These are phyloP conservation scores for Phytopythium sindhum DNA, from an alignment of 352 stramenopile genomes.

Conservation along the genomic window DNA sequence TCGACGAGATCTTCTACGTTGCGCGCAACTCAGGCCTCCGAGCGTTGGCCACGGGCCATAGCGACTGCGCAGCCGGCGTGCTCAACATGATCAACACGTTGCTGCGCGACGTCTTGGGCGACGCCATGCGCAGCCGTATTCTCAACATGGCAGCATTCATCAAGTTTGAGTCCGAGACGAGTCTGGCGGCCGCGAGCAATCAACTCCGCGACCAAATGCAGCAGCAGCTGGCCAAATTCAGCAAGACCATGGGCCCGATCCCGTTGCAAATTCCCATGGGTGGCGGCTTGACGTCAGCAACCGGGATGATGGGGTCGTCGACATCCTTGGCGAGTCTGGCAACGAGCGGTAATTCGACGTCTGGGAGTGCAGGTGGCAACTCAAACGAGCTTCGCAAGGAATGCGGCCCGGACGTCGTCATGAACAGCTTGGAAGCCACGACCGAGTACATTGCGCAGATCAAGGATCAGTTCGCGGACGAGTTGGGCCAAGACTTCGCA, in stretches of 20 bases:
- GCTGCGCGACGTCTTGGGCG: constrained; percentile 68
- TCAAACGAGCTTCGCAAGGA: constrained; percentile 49
- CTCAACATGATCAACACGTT: constrained; percentile 87
- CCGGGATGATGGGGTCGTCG: background rate
- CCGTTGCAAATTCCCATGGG: constrained; percentile 13
- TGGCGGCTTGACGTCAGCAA: constrained; percentile 13
- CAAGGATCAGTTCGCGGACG: constrained; percentile 68
- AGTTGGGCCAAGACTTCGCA: constrained; percentile 67
- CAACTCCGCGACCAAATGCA: constrained; percentile 87
- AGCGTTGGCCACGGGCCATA: constrained; percentile 78
- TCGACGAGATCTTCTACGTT: constrained; percentile 89
- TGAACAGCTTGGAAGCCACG: constrained; percentile 80
- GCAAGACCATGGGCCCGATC: constrained; percentile 70
- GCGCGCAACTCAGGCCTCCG: constrained; percentile 74
- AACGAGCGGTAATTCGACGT: background rate
- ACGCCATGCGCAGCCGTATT: constrained; percentile 78
- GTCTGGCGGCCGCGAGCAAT: constrained; percentile 47
- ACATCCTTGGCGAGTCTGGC: background rate
- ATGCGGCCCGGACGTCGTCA: constrained; percentile 63
- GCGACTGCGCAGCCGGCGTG: constrained; percentile 76
- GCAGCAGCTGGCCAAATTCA: constrained; percentile 82
- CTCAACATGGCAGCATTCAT: constrained; percentile 63
- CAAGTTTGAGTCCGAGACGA: constrained; percentile 54
- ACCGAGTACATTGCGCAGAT: constrained; percentile 79
- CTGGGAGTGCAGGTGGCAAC: background rate